Conservation (phyloP, 179 eudicot species). For the Silene noctiflora region DNA sequence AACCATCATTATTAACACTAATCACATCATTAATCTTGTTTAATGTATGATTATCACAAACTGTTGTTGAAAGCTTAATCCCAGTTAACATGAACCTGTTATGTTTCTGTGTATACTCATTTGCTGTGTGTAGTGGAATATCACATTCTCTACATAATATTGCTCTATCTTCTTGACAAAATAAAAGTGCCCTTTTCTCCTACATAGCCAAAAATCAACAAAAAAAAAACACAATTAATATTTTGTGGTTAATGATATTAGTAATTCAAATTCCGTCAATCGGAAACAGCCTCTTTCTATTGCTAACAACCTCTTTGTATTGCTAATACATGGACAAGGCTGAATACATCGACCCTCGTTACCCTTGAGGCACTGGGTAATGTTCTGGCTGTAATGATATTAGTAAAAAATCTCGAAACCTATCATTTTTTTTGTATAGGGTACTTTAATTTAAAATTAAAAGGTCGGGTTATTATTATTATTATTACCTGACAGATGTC, state of each 20-base stretch:
- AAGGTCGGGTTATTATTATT: background rate
- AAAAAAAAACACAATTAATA: background rate
- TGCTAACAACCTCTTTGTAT: too few relatives aligned
- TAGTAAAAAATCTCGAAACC: too few relatives aligned
- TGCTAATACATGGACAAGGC: too few relatives aligned
- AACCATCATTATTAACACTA: conserved; percentile 6
- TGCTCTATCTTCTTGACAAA: conserved; percentile 86
- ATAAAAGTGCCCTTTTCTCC: conserved; percentile 69
- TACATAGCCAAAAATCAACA: conserved; percentile 12
- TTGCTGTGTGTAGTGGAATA: conserved; percentile 66
- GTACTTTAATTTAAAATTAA: background rate
- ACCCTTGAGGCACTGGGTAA: too few relatives aligned
- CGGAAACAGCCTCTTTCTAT: too few relatives aligned
- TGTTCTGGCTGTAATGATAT: too few relatives aligned
- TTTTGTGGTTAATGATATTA: background rate
- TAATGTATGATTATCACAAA: background rate
- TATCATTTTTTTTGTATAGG: too few relatives aligned
- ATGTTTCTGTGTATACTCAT: conserved; percentile 63
- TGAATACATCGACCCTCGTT: too few relatives aligned
- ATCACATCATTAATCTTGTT: background rate
- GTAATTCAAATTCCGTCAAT: too few relatives aligned
- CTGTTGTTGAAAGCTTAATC: conserved; percentile 48
- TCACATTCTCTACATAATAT: conserved; percentile 81
- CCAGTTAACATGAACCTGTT: conserved; percentile 70
- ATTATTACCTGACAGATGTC: conserved; percentile 67